A percentile compares a stretch with the other conserved stretches of the same genome.
These are phyloP conservation scores for Collybiopsis confluens DNA, from an alignment of 768 basidiomycete genomes.

Conservation along the genomic window DNA sequence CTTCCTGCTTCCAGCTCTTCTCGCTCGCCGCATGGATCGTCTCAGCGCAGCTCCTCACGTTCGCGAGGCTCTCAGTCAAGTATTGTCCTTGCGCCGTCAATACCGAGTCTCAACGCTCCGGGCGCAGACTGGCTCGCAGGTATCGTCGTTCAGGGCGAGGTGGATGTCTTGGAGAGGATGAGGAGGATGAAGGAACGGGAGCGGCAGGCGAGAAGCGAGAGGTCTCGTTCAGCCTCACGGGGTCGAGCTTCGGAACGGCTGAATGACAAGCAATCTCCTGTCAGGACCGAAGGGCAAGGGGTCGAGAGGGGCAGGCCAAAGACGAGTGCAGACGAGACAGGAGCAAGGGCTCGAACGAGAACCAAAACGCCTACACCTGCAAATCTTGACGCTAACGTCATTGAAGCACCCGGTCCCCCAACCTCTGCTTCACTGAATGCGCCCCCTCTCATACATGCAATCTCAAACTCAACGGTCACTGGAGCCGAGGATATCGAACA, in stretches of 20 bases:
- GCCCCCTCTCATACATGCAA: neutral
- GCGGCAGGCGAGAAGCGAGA: constrained; percentile 44
- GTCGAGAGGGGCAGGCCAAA: neutral
- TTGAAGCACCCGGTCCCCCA: too few relatives aligned
- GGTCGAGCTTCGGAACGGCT: constrained; percentile 18
- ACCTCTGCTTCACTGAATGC: too few relatives aligned
- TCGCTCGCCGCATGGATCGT: neutral
- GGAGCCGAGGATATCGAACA: neutral
- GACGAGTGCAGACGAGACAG: neutral
- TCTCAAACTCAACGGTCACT: neutral
- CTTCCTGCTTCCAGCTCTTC: neutral
- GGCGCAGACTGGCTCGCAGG: constrained; percentile 66
- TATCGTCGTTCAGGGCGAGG: constrained; percentile 83
- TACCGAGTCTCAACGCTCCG: neutral
- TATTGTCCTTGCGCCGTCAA: neutral
- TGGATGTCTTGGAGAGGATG: constrained; percentile 55
- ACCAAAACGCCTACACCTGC: constrained; percentile 4
- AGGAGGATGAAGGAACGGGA: constrained; percentile 58
- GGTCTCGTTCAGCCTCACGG: constrained; percentile 52
- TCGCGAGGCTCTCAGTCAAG: neutral
- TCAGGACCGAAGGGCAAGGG: neutral
- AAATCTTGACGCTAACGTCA: neutral
- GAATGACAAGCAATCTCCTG: neutral
- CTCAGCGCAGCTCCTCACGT: neutral
- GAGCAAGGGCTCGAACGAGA: neutral